Percentiles rank a stretch among this genome's conserved stretches.
These are phyloP conservation scores for Sugiyamaella valdiviana DNA, from an alignment of 805 yeast genomes.

Conservation along the genomic window DNA sequence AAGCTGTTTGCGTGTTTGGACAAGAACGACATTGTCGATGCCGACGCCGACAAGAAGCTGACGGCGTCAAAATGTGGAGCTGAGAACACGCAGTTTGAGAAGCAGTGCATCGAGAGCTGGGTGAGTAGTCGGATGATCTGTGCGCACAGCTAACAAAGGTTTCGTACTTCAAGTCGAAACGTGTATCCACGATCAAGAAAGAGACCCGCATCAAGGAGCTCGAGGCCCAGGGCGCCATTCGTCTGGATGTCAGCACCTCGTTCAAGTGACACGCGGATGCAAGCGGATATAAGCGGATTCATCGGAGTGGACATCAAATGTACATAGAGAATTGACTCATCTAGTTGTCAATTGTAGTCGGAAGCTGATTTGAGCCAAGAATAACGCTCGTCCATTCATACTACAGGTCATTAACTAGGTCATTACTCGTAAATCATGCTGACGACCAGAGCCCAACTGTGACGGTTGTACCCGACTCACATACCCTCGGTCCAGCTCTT, in stretches of 20 bases:
- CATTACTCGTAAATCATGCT: not conserved
- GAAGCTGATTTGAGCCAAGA: too few relatives aligned
- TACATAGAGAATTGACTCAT: too few relatives aligned
- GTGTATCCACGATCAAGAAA: conserved; percentile 68
- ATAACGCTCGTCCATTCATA: too few relatives aligned
- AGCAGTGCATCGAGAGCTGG: conserved; percentile 84
- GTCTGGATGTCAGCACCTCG: conserved; percentile 15
- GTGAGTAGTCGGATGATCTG: conserved; percentile 26
- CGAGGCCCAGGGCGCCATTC: conserved; percentile 56
- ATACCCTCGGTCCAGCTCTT: not conserved
- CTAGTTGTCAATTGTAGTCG: too few relatives aligned
- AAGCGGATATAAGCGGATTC: not conserved
- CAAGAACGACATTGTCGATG: conserved; percentile 58
- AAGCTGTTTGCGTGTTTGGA: conserved; percentile 68
- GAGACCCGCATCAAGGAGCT: conserved; percentile 62
- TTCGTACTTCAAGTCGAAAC: conserved; percentile 82
- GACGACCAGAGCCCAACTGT: not conserved
- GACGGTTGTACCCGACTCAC: not conserved
- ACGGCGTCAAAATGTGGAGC: conserved; percentile 53
- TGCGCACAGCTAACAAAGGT: conserved; percentile 22
- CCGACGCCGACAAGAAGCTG: conserved; percentile 40
- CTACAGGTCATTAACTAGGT: not conserved
- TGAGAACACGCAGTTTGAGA: conserved; percentile 53
- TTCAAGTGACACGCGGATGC: conserved; percentile 18
- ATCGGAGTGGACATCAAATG: too few relatives aligned